Evolutionary conservation across 106 monocot species (phyloP), one percentile per base, ranked within the genome.

Genomic region (Phalaenopsis equestris): DNA sequence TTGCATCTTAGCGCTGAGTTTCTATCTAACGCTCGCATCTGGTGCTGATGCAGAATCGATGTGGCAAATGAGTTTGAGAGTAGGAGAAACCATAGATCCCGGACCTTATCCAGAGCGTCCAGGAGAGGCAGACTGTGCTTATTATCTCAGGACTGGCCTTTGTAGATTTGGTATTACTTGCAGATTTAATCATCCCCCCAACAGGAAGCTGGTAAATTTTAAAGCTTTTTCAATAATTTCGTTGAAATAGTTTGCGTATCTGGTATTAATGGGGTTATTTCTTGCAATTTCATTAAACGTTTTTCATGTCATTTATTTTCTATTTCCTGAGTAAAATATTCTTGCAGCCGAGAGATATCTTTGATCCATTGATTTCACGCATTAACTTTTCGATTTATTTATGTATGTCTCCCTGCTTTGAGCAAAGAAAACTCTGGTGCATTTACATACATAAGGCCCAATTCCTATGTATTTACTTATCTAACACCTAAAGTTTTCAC

Each of bases 111-210:
- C 92, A 9, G 86, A 92, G 79, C 87, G 89, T 46, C 85, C 82
- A 9, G 92, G 89, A 41, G 87, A 92, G 86, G 86, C 83, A 77
- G 92, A 92, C 68, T 92, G 92, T 81, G 58, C 87, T 65, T 92
- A 89, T 83, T 92, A 89, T 80, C 82, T 92, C 65, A 82, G 87
- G 79, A 92, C 92, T 77, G 92, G 92, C 68, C 86, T 87, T 52
- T 92, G 92, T 82, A 89, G 87, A 84, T 92, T 89, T 78, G 92
- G 92, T 48, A 79, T 89, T 83, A 86, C 92, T 65, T 92, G 92
- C 89, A 92, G 80, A 87, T 92, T 85, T 75, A 92, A 89, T 77
- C 92, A 92, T 61, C 92, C 92, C 86, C 80, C 85, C 42, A 82
- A 92, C 64, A 81, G 92, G 85, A 87, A 85, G 55, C 75, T 92